Percentiles rank a stretch among this genome's conserved stretches.
Conservation (phyloP, 768 basidiomycete genomes). For the Phlebiopsis flavidoalba region DNA sequence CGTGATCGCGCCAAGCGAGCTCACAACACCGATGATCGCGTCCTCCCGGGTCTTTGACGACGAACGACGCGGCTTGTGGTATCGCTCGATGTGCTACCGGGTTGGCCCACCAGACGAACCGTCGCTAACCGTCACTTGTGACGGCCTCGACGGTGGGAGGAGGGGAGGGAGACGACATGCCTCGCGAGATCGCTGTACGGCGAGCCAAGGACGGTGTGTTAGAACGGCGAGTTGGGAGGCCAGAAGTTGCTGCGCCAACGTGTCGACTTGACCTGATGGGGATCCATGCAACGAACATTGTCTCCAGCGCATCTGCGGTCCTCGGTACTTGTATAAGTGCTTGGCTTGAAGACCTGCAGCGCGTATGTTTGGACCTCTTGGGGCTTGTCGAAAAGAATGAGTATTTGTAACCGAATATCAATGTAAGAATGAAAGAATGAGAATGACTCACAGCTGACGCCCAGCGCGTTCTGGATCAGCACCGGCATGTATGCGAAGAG, state of each 20-base stretch:
- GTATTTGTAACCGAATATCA: constrained; percentile 25
- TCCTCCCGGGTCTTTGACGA: constrained; percentile 59
- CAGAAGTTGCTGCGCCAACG: constrained; percentile 63
- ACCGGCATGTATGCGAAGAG: constrained; percentile 69
- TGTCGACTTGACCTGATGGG: constrained; percentile 46
- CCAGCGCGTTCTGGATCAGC: constrained; percentile 42
- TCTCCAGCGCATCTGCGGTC: constrained; percentile 54
- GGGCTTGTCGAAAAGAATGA: constrained; percentile 22
- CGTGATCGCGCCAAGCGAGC: constrained; percentile 74
- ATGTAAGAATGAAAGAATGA: too few relatives aligned
- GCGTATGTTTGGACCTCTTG: constrained; percentile 45
- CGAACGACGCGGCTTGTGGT: too few relatives aligned
- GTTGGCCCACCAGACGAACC: constrained; percentile 18
- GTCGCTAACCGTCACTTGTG: constrained; percentile 20
- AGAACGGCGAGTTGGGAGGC: constrained; percentile 57
- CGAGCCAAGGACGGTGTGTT: constrained; percentile 40
- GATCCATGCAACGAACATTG: constrained; percentile 70
- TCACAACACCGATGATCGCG: constrained; percentile 89
- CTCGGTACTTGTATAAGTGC: constrained; percentile 39
- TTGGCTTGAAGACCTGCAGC: constrained; percentile 66
- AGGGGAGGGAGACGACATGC: constrained; percentile 57
- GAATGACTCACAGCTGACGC: constrained; percentile 35
- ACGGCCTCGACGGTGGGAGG: constrained; percentile 53
- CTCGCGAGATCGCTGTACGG: constrained; percentile 52
- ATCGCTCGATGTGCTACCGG: constrained; percentile 13